Conservation (phyloP, 2,329 filamentous ascomycete genomes). For the Stemphylium vesicarium region DNA sequence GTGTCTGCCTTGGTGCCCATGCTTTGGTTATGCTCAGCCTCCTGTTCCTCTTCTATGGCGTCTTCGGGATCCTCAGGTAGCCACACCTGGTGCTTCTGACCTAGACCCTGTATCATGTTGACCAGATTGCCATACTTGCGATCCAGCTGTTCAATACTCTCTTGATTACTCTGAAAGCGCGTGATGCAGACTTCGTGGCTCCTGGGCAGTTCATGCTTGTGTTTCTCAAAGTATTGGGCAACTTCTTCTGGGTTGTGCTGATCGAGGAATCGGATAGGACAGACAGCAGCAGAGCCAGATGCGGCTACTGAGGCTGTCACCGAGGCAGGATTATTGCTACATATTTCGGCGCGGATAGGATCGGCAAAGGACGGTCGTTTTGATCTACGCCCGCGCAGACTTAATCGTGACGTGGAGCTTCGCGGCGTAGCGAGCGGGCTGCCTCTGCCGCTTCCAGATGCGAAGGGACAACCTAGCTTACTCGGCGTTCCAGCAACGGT, state of each 20-base stretch:
- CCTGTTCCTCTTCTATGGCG: conserved; percentile 55
- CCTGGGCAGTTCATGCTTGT: conserved; percentile 92
- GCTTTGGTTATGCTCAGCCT: conserved; percentile 53
- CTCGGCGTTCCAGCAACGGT: conserved; percentile 84
- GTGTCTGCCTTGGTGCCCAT: conserved; percentile 62
- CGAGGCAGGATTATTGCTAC: conserved; percentile 52
- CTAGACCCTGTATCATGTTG: conserved; percentile 92
- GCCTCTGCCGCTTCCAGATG: conserved; percentile 55
- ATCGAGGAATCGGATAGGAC: conserved; percentile 90
- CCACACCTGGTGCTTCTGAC: conserved; percentile 86
- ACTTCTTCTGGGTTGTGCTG: conserved; percentile 93
- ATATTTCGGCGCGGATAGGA: conserved; percentile 52
- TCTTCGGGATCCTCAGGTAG: conserved; percentile 65
- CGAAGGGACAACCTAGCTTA: conserved; percentile 81
- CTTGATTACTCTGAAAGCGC: conserved; percentile 85
- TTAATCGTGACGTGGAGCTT: conserved; percentile 49
- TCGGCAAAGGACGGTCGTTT: conserved; percentile 52
- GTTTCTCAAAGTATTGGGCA: conserved; percentile 89
- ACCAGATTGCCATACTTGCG: conserved; percentile 92
- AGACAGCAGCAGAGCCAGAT: conserved; percentile 64
- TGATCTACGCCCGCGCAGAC: conserved; percentile 45
- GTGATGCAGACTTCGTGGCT: conserved; percentile 93
- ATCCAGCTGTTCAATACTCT: conserved; percentile 85
- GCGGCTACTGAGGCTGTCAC: conserved; percentile 54
- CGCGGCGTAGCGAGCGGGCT: conserved; percentile 52